These are phyloP conservation scores for Calycina herbarum DNA, from an alignment of 2,329 filamentous ascomycete genomes.

Conservation along the genomic window DNA sequence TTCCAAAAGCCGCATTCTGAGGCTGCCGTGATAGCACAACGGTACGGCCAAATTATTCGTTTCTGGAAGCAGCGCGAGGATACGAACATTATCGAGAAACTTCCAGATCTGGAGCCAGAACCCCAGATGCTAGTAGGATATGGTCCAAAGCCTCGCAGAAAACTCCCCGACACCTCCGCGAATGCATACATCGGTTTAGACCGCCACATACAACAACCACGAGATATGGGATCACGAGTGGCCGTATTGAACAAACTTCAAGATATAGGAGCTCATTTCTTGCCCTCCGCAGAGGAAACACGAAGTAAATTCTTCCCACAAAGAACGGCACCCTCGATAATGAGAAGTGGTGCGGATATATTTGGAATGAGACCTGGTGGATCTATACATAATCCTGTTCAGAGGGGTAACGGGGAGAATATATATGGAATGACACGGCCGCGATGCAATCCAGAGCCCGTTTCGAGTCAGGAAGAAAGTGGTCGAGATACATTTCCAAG, in stretches of 20 bases:
- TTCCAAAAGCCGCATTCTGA: constrained; percentile 34
- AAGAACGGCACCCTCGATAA: background rate
- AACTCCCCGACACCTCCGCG: constrained; percentile 29
- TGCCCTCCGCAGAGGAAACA: constrained; percentile 9
- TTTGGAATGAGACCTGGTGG: background rate
- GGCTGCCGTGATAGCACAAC: constrained; percentile 28
- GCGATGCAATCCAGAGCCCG: background rate
- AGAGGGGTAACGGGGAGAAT: background rate
- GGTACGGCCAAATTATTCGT: constrained; percentile 27
- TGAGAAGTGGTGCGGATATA: background rate
- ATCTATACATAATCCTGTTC: background rate
- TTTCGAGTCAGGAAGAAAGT: background rate
- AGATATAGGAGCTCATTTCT: constrained; percentile 25
- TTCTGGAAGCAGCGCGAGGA: constrained; percentile 33
- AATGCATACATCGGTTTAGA: constrained; percentile 36
- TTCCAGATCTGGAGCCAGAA: constrained; percentile 19
- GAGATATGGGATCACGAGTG: constrained; percentile 21
- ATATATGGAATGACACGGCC: background rate
- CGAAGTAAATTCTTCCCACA: background rate
- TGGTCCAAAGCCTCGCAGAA: constrained; percentile 19
- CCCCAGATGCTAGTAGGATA: background rate
- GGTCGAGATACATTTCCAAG: background rate
- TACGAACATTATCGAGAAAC: constrained; percentile 28
- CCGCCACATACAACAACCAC: constrained; percentile 24
- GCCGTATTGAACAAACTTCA: constrained; percentile 27